phyloP scores from a whole-genome alignment of 2,329 filamentous ascomycete genomes.

The Cordyceps sp. region DNA sequence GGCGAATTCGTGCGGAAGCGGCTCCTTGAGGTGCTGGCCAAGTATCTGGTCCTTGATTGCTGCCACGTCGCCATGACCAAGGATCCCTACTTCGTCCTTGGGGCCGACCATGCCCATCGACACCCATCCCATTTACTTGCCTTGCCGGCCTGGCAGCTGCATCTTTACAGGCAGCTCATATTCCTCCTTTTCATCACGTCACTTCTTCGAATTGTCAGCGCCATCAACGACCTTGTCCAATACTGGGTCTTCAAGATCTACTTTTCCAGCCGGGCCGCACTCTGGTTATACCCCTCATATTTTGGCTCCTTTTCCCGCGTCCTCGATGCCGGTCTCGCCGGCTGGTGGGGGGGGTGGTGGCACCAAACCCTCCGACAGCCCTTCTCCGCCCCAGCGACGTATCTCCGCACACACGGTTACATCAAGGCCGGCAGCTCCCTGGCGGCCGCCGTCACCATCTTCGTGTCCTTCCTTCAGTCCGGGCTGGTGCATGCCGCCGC shows the following conservation, averaged over 20 bases:
- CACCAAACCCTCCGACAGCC: slow-evolving; percentile 74
- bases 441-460: slow-evolving; percentile 11
- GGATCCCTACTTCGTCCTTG: slow-evolving; percentile 61
- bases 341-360: slow-evolving; percentile 80
- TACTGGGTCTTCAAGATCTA: slow-evolving; percentile 29
- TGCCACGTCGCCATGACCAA: slow-evolving; percentile 51
- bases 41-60: slow-evolving; percentile 54
- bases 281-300: slow-evolving; percentile 36
- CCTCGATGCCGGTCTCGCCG: slow-evolving; percentile 53
- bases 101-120: slow-evolving; percentile 19
- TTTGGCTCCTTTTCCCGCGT: slow-evolving; percentile 39
- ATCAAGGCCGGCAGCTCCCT: slow-evolving; percentile 15
- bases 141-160: slow-evolving; percentile 27
- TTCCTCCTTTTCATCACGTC: slow-evolving; percentile 38
- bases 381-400: slow-evolving; percentile 44
- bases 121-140: slow-evolving; percentile 24
- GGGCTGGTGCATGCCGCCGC: slow-evolving; percentile 56
- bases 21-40: slow-evolving; percentile 27
- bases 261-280: slow-evolving; percentile 31
- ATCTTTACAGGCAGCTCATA: slow-evolving; percentile 38
- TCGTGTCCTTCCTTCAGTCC: slow-evolving; percentile 41
- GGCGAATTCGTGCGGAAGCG: slow-evolving; percentile 26
- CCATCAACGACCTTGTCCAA: slow-evolving; percentile 40
- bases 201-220: slow-evolving; percentile 45
- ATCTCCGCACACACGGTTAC: slow-evolving; percentile 23